A percentile compares a stretch with the other conserved stretches of the same genome.
These are phyloP conservation scores for Metschnikowia dekortorum DNA, from an alignment of 805 yeast genomes.

Conservation along the genomic window DNA sequence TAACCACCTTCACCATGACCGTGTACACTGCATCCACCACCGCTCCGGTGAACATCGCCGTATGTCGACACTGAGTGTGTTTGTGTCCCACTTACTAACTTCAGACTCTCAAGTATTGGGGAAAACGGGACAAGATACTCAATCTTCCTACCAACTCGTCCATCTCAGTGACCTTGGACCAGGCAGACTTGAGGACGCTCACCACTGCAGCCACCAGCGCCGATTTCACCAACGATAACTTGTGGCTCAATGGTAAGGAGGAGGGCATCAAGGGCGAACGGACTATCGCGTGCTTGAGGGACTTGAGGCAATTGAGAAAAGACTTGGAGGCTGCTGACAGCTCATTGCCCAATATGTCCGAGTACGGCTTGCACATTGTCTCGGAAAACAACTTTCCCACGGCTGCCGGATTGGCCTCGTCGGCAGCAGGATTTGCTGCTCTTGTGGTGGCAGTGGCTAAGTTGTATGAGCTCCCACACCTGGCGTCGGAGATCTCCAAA, in stretches of 20 bases:
- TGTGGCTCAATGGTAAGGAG: constrained; percentile 82
- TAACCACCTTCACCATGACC: constrained; percentile 31
- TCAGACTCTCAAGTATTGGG: constrained; percentile 95
- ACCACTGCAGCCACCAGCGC: constrained; percentile 79
- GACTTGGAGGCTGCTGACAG: constrained; percentile 55
- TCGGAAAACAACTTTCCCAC: constrained; percentile 98
- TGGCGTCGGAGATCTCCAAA: constrained; percentile 78
- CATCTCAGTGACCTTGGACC: constrained; percentile 89
- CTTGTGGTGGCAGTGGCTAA: constrained; percentile 84
- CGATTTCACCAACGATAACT: constrained; percentile 54
- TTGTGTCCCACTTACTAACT: constrained; percentile 5
- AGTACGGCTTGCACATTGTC: constrained; percentile 70
- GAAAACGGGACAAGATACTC: constrained; percentile 84
- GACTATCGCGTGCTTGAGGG: constrained; percentile 70
- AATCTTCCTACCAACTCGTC: constrained; percentile 96
- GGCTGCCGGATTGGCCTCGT: constrained; percentile 96
- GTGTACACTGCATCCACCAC: constrained; percentile 76
- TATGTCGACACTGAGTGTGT: constrained; percentile 32
- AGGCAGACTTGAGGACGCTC: constrained; percentile 83
- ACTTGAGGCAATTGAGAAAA: constrained; percentile 64
- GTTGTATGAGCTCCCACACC: constrained; percentile 80
- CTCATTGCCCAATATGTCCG: constrained; percentile 55
- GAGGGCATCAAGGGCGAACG: constrained; percentile 64
- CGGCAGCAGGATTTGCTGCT: constrained; percentile 99
- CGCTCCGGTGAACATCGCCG: constrained; percentile 97